Base-by-base conservation (phyloP, 495 filamentous ascomycete genomes). In the Cairneyella variabilis region DNA sequence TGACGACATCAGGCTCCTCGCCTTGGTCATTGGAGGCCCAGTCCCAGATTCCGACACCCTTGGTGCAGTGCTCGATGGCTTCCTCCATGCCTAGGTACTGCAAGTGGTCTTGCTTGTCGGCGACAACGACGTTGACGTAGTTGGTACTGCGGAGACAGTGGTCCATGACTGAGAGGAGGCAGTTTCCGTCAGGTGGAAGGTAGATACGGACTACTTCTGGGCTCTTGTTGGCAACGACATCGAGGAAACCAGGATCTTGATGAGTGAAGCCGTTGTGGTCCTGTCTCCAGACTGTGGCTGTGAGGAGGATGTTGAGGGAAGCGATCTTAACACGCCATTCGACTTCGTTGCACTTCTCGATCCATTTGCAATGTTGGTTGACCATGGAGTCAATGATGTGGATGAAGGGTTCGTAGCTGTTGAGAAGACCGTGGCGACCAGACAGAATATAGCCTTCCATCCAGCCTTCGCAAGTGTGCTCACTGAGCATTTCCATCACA, bases 181-280 rank as follows among this genome's bases (percentile, higher is more conserved):
- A 83, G 71, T 89, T 89, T 54, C 82, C 84, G 61, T 89, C 84
- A 0, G 84, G 84, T 9, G 85, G 85, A 2, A 89, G 79, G 60
- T 89, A 89, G 64, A 89, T 88, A 42, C 85, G 82, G 34, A 88
- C 84, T 2, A 89, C 83, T 53, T 87, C 80, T 12, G 85, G 84
- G 64, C 74, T 79, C 68, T 88, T 89, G 71, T 89, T 89, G 54
- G 79, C 80, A 2, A 88, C 76, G 1, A 88, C 82, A 59, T 88
- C 84, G 14, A 88, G 75, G 76, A 88, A 89, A 17, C 85, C 84
- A 0, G 84, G 84, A 55, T 89, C 85, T 64, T 89, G 85, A 66
- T 89, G 85, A 0, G 84, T 89, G 63, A 89, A 89, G 43, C 84
- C 85, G 60, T 88, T 88, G 73, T 89, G 85, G 63, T 89, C 85